Base-by-base conservation (phyloP, 805 yeast species). In the Naumovozyma dairenensis region DNA sequence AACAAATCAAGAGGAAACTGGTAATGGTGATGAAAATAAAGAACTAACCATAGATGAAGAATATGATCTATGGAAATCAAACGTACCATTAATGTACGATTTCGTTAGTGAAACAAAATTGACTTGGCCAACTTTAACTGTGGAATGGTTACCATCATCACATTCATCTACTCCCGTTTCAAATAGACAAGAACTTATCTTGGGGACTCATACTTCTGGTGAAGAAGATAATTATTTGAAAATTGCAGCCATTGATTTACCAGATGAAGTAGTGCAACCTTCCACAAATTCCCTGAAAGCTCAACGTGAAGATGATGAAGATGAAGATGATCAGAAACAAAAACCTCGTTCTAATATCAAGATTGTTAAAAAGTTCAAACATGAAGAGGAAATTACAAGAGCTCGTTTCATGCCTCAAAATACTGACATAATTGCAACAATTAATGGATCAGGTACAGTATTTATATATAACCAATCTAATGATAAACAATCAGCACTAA, bases 31-130 rank as follows among this genome's bases (percentile, higher is more conserved):
- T 12, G 14, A 12, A 24, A 24, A 24, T 24, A 24, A 24, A 12
- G 13, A 24, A 21, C 29, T 60, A 4, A 42, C 67, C 1, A 43
- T 61, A 10, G 63, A 65, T 13, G 67, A 65, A 44, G 93, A 82
- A 52, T 81, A 82, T 51, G 75, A 78, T 39, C 55, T 81, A 41
- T 82, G 94, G 94, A 68, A 83, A 39, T 74, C 80, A 49, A 82
- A 80, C 48, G 81, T 87, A 43, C 78, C 82, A 9, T 74, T 68
- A 45, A 80, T 82, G 92, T 82, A 82, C 45, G 86, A 81, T 46
- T 81, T 78, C 51, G 84, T 82, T 21, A 74, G 80, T 31, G 92
- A 82, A 49, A 79, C 89, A 0, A 83, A 80, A 2, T 59, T 82
- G 29, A 72, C 77, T 9, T 82, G 93, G 93, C 93, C 94, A 2